Evolutionary conservation across 495 filamentous ascomycete species (phyloP).

Genomic region (Xylaria sp.): DNA sequence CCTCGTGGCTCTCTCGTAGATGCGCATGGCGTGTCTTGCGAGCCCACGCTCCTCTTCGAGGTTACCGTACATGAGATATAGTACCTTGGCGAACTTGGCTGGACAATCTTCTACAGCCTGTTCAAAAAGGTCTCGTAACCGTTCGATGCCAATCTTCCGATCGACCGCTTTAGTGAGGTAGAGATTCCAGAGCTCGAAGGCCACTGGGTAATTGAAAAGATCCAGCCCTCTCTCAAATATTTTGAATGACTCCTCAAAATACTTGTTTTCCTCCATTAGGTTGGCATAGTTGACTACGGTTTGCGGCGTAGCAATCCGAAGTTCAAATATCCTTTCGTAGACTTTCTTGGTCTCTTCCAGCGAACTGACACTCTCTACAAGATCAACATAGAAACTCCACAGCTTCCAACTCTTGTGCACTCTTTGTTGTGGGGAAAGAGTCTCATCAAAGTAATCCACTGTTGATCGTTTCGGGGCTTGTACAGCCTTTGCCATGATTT

Average conservation of each 20-base stretch:
- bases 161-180: slow-evolving; percentile 98
- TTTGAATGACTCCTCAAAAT: slow-evolving; percentile 98
- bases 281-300: slow-evolving; percentile 99
- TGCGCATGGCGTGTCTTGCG: slow-evolving; percentile 97
- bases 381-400: slow-evolving; percentile 99
- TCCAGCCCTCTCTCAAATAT: slow-evolving; percentile 96
- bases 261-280: slow-evolving; percentile 91
- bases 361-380: slow-evolving; percentile 92
- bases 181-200: slow-evolving; percentile 98
- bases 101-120: slow-evolving; percentile 95
- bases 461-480: slow-evolving; percentile 93
- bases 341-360: slow-evolving; percentile 92
- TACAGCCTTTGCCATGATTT: slow-evolving; percentile 96
- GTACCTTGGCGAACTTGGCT: slow-evolving; percentile 91
- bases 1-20: slow-evolving; percentile 96
- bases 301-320: slow-evolving; percentile 96
- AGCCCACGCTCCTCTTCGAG: slow-evolving; percentile 96
- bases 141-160: slow-evolving; percentile 92
- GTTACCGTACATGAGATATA: slow-evolving; percentile 98
- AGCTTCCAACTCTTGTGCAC: slow-evolving; percentile 99
- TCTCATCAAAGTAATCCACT: slow-evolving; percentile 98
- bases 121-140: slow-evolving; percentile 94
- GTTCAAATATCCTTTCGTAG: slow-evolving; percentile 97
- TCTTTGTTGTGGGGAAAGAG: slow-evolving; percentile 89
- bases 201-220: slow-evolving; percentile 96